Evolutionary conservation across 2,329 filamentous ascomycete genomes (phyloP).

Genomic region (Colletotrichum sp.): DNA sequence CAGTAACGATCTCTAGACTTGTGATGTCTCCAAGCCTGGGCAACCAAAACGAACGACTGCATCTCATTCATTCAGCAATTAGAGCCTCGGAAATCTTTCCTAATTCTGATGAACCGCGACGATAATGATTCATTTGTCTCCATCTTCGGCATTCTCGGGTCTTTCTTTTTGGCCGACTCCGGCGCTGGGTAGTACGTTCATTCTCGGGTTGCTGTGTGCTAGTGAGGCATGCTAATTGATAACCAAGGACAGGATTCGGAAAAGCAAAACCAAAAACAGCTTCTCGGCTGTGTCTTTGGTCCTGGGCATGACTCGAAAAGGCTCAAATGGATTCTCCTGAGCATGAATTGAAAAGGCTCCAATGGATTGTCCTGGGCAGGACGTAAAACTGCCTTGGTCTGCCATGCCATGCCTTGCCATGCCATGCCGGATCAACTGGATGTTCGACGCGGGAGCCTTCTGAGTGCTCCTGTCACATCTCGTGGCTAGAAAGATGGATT

Average conservation of each 20-base stretch:
- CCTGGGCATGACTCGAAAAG: constrained; percentile 42
- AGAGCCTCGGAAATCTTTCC: neutral
- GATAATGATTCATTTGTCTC: neutral
- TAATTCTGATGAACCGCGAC: neutral
- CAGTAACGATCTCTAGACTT: constrained; percentile 6
- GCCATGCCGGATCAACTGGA: neutral
- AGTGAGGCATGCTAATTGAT: neutral
- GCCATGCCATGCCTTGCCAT: neutral
- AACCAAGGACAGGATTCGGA: neutral
- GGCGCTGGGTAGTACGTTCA: neutral
- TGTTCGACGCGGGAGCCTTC: neutral
- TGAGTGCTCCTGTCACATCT: neutral
- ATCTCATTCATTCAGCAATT: neutral
- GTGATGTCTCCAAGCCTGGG: neutral
- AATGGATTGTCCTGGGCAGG: constrained; percentile 36
- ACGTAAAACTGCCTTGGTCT: constrained; percentile 38
- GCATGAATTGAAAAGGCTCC: constrained; percentile 39
- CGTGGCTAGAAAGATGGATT: neutral
- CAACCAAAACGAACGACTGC: neutral
- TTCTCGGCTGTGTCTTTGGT: constrained; percentile 22
- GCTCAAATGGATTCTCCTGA: constrained; percentile 31
- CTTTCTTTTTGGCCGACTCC: neutral
- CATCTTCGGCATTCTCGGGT: neutral
- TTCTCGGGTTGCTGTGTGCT: neutral
- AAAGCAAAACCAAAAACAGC: neutral